Evolutionary conservation across 805 yeast genomes (phyloP), one percentile per base, ranked within the genome.

Genomic region (Candida schatavii): DNA sequence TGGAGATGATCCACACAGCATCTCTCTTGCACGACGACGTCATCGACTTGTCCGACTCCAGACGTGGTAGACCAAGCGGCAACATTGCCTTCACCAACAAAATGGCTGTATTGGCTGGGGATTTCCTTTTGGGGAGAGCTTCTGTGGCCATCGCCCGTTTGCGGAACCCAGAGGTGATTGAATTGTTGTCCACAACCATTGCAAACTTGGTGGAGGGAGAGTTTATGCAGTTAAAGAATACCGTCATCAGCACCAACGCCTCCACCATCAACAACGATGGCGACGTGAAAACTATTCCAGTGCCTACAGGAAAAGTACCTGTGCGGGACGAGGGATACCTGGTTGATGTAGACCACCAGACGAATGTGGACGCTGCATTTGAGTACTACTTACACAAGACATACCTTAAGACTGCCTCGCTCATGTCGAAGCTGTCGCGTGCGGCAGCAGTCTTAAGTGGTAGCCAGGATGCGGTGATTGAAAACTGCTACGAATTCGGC

Each of bases 161-260:
- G 39, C 75, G 97, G 57, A 91, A 93, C 61, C 91, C 97, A n/a
- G 98, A 93, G 68, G 99, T 93, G 35, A 90, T 89, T 44, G 99
- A 93, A 68, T 74, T 93, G 46, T 80, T 93, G 70, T 89, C 97
- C 3, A 91, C 97, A 11, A 85, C 97, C 25, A 93, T 93, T 59
- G 99, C 98, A 10, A 93, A 93, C 60, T 74, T 93, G 46, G 98
- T 93, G 1, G 99, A 93, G 67, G 99, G 99, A 39, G 99, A 93
- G 67, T 91, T 93, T 61, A 93, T 93, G 98, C 99, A 93, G 68
- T 77, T 93, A 70, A 90, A 91, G 54, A 93, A 93, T 65, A 88
- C 97, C 0, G 93, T 90, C 5, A 68, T 85, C 32, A 64, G 54
- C 45, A n/a, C 19, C 27, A 50, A 50, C 35, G 77, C 72, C 45